These are phyloP conservation scores for Myotisia sp. DNA, from an alignment of 2,329 filamentous ascomycete genomes.

Conservation along the genomic window DNA sequence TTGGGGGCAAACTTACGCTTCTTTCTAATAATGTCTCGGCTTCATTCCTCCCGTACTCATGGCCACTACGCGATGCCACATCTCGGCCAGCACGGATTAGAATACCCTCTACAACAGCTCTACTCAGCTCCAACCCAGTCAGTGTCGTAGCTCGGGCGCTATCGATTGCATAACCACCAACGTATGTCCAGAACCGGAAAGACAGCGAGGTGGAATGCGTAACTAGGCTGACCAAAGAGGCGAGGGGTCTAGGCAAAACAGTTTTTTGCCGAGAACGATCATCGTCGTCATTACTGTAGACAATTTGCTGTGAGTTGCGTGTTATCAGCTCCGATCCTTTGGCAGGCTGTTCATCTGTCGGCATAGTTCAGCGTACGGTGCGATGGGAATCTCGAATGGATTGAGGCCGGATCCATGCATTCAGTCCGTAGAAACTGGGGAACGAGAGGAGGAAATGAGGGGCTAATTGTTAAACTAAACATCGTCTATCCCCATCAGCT, in stretches of 20 bases:
- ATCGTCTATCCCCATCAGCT: not conserved
- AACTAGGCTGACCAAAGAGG: conserved; percentile 31
- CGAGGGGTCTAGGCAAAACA: conserved; percentile 30
- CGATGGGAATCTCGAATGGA: no score
- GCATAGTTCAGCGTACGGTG: no score
- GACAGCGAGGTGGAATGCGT: conserved; percentile 33
- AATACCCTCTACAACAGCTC: conserved; percentile 32
- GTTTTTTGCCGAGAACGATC: conserved; percentile 14
- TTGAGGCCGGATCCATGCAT: no score
- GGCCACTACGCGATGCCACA: conserved; percentile 32
- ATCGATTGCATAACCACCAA: conserved; percentile 31
- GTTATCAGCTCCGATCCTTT: no score
- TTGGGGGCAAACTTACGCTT: conserved; percentile 24
- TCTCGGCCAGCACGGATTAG: conserved; percentile 32
- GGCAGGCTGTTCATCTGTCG: not conserved
- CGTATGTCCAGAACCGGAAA: conserved; percentile 30
- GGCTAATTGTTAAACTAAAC: not conserved
- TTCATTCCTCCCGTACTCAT: conserved; percentile 30
- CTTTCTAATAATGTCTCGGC: conserved; percentile 33
- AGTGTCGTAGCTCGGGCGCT: conserved; percentile 31
- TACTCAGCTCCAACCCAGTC: conserved; percentile 31
- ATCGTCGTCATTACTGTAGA: no score
- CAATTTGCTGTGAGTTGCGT: no score
- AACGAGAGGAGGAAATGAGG: not conserved
- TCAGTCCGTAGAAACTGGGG: no score